phyloP scores from a whole-genome alignment of 73 alveolate species.

The Paramecium tetraurelia region DNA sequence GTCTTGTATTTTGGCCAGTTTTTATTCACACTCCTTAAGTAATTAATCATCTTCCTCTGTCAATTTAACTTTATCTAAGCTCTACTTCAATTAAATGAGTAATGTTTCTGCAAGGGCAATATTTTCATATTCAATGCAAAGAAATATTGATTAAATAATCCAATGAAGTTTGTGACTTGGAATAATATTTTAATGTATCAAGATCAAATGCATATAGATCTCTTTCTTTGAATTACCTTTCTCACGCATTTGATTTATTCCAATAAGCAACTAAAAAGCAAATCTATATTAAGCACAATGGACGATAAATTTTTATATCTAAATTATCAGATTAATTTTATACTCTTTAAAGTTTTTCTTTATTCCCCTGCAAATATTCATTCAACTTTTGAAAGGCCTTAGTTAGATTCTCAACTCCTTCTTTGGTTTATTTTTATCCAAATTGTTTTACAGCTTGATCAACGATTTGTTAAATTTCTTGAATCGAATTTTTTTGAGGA shows the following conservation, averaged over 20 bases:
- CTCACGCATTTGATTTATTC: slow-evolving; percentile 42
- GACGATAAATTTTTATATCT: slow-evolving; percentile 26
- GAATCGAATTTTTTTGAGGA: not conserved
- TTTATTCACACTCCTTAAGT: not conserved
- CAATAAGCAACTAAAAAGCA: slow-evolving; percentile 35
- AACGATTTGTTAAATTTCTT: slow-evolving; percentile 20
- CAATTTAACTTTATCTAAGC: not conserved
- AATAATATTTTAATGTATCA: not conserved
- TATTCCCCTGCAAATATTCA: not conserved
- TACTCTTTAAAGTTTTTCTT: slow-evolving; percentile 27
- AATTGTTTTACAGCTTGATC: slow-evolving; percentile 16
- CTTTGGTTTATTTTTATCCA: not conserved
- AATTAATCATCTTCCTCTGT: not conserved
- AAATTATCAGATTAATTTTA: not conserved
- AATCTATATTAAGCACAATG: slow-evolving; percentile 37
- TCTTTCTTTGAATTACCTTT: not conserved
- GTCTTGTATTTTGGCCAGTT: not conserved
- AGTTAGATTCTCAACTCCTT: not conserved
- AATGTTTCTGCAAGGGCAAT: not conserved
- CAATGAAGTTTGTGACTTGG: not conserved
- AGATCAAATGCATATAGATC: not conserved
- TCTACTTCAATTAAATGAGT: not conserved
- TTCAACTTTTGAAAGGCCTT: not conserved
- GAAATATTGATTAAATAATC: not conserved
- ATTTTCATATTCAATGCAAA: not conserved